Evolutionary conservation across 2,329 filamentous ascomycete species (phyloP).

Genomic region (Diplodia mutila): DNA sequence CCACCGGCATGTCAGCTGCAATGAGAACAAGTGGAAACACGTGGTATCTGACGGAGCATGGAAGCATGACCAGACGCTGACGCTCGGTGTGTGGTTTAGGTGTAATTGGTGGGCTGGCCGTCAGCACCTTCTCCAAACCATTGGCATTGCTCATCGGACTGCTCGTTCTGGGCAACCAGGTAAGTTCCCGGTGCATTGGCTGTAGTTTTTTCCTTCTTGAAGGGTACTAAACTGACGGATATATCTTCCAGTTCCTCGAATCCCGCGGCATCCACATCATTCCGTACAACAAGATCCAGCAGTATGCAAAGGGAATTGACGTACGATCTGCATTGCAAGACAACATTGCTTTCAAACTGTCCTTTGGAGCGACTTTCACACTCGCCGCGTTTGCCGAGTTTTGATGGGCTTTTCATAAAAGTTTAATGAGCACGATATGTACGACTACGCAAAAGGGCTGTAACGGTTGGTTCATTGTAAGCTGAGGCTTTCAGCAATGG

Average conservation of each 20-base stretch:
- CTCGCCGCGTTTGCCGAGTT: slow-evolving; percentile 68
- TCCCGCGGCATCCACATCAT: slow-evolving; percentile 56
- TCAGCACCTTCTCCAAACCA: slow-evolving; percentile 72
- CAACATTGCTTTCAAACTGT: slow-evolving; percentile 67
- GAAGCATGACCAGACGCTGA: neutral
- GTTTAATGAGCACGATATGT: neutral
- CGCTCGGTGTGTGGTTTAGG: slow-evolving; percentile 41
- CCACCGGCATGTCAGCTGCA: neutral
- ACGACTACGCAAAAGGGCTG: neutral
- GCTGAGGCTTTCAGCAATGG: neutral
- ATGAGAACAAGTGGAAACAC: neutral
- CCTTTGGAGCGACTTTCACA: slow-evolving; percentile 74
- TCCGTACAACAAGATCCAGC: slow-evolving; percentile 54
- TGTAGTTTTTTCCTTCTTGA: neutral
- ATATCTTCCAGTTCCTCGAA: slow-evolving; percentile 50
- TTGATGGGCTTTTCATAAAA: slow-evolving; percentile 35
- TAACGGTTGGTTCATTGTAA: neutral
- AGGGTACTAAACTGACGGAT: neutral
- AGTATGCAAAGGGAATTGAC: slow-evolving; percentile 56
- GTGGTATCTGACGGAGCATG: neutral
- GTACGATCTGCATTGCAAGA: slow-evolving; percentile 57
- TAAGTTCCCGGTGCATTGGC: slow-evolving; percentile 42
- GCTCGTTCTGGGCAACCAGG: slow-evolving; percentile 66
- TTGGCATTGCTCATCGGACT: slow-evolving; percentile 70
- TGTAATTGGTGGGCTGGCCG: slow-evolving; percentile 64